Percentiles rank a stretch among this genome's conserved stretches.
Conservation (phyloP, 495 filamentous ascomycete genomes). For the Articulospora tetracladia region DNA sequence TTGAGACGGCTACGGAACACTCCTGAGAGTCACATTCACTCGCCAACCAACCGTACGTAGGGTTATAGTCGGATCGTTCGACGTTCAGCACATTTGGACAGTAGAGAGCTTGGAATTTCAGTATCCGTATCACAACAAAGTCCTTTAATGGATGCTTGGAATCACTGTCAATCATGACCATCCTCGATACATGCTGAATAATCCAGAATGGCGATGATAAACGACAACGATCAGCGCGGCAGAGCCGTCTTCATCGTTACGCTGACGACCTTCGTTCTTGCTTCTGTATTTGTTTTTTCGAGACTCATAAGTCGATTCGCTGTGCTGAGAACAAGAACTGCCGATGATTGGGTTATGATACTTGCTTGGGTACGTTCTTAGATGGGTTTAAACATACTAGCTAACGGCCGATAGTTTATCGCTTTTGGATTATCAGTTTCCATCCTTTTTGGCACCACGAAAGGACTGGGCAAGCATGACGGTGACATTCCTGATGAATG, state of each 20-base stretch:
- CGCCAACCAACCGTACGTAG: too few species aligned
- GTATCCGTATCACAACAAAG: too few species aligned
- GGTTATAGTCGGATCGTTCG: too few species aligned
- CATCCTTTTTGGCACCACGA: constrained; percentile 66
- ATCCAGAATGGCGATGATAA: not conserved
- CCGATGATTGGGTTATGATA: constrained; percentile 83
- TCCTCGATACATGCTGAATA: not conserved
- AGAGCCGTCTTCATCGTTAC: constrained; percentile 72
- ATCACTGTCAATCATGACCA: constrained; percentile 6
- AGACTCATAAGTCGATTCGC: constrained; percentile 68
- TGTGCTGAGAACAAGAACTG: constrained; percentile 63
- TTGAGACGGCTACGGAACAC: too few species aligned
- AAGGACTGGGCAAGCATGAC: constrained; percentile 78
- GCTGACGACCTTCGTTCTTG: constrained; percentile 59
- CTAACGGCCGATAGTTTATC: constrained; percentile 44
- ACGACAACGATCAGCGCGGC: constrained; percentile 37
- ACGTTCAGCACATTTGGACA: too few species aligned
- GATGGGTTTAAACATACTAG: not conserved
- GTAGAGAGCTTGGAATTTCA: too few species aligned
- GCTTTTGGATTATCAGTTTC: constrained; percentile 73
- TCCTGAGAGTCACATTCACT: too few species aligned
- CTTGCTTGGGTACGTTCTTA: constrained; percentile 63
- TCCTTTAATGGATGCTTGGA: not conserved
- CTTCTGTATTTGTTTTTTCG: constrained; percentile 67
- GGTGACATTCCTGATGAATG: constrained; percentile 43